Conservation (phyloP, 1,284 basidiomycete genomes). For the Filobasidium uniguttulatum region DNA sequence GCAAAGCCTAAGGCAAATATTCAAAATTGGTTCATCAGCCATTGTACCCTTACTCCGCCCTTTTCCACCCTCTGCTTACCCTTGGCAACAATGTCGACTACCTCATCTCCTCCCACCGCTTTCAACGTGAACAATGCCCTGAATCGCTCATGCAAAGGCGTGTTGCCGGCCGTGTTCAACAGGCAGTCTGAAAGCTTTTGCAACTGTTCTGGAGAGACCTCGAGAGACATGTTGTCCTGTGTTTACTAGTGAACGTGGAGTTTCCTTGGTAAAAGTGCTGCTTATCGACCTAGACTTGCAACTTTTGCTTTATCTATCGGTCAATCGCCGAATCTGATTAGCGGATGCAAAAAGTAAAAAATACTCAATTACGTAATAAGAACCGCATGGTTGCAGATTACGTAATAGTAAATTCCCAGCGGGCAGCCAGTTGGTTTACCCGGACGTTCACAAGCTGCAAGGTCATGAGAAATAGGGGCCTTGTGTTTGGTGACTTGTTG, state of each 20-base stretch:
- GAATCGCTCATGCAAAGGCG: conserved; percentile 77
- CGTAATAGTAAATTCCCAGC: too few species aligned
- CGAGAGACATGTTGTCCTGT: conserved; percentile 22
- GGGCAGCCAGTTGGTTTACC: too few species aligned
- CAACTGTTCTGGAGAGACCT: conserved; percentile 30
- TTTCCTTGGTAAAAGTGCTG: too few species aligned
- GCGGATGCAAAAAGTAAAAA: too few species aligned
- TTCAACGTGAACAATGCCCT: conserved; percentile 88
- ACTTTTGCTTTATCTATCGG: too few species aligned
- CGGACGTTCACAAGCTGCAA: too few species aligned
- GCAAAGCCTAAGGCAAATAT: conserved; percentile 49
- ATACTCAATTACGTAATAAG: too few species aligned
- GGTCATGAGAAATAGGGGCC: too few species aligned
- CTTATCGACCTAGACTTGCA: too few species aligned
- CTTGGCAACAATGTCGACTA: conserved; percentile 71
- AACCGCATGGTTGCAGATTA: too few species aligned
- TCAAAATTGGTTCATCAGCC: not conserved
- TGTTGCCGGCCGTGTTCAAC: conserved; percentile 58
- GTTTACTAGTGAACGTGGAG: not conserved
- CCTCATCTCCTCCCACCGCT: conserved; percentile 55
- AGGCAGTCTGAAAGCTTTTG: conserved; percentile 40
- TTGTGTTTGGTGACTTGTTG: too few species aligned
- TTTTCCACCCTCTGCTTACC: conserved; percentile 40
- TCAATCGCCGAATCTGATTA: too few species aligned
- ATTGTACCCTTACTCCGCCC: not conserved